Evolutionary conservation across 768 basidiomycete species (phyloP).

Genomic region (Goffeauzyma gilvescens): DNA sequence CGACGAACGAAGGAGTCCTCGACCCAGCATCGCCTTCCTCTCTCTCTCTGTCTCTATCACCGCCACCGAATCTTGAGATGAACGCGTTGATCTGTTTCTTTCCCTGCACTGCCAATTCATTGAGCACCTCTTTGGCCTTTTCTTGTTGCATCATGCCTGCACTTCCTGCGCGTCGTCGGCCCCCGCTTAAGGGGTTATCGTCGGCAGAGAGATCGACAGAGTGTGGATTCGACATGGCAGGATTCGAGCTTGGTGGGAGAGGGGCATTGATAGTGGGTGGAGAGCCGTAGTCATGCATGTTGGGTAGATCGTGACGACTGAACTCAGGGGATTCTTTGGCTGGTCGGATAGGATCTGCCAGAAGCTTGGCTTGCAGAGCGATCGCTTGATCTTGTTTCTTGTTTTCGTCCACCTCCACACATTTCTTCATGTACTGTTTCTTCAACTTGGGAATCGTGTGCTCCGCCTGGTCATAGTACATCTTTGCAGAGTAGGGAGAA

Average conservation of each 20-base stretch:
- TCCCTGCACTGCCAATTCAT: slow-evolving; percentile 74
- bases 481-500: slow-evolving; percentile 16
- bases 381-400: slow-evolving; percentile 30
- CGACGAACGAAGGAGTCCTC: too few relatives aligned
- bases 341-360: slow-evolving; percentile 12
- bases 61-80: slow-evolving; percentile 52
- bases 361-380: slow-evolving; percentile 26
- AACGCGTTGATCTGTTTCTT: slow-evolving; percentile 73
- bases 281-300: slow-evolving; percentile 10
- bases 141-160: slow-evolving; percentile 36
- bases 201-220: slow-evolving; percentile 4
- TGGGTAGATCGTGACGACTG: too few relatives aligned
- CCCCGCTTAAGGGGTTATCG: slow-evolving; percentile 15
- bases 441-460: slow-evolving; percentile 62
- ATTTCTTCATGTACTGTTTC: slow-evolving; percentile 60
- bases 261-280: slow-evolving; percentile 12
- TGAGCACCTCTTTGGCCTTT: slow-evolving; percentile 37
- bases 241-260: slow-evolving; percentile 15
- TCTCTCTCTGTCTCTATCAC: slow-evolving; percentile 1
- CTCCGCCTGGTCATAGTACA: slow-evolving; percentile 67
- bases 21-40: neutral
- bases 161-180: slow-evolving; percentile 63
- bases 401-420: slow-evolving; percentile 54
- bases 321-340: neutral
- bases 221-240: slow-evolving; percentile 7